These are phyloP conservation scores for Fusarium duplospermum DNA, from an alignment of 2,329 filamentous ascomycete species.

Conservation along the genomic window DNA sequence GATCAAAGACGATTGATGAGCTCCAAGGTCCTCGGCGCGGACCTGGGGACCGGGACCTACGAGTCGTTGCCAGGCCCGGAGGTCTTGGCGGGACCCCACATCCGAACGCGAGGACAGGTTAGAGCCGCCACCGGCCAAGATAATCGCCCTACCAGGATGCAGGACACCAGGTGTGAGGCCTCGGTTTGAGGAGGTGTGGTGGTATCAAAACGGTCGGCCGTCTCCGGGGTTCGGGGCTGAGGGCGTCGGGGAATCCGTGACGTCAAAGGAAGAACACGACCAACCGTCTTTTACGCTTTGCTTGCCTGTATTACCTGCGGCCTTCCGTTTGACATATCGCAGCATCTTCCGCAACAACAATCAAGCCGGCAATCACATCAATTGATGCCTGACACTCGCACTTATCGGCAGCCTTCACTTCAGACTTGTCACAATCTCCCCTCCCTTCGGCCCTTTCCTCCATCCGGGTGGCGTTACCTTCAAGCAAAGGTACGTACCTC, in stretches of 20 bases:
- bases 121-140: slow-evolving; percentile 32
- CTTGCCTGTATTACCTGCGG: slow-evolving; percentile 10
- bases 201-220: slow-evolving; percentile 25
- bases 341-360: not conserved
- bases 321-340: not conserved
- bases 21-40: slow-evolving; percentile 19
- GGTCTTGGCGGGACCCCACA: slow-evolving; percentile 32
- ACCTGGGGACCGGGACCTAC: slow-evolving; percentile 16
- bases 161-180: slow-evolving; percentile 1
- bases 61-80: slow-evolving; percentile 33
- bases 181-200: slow-evolving; percentile 16
- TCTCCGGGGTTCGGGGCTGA: slow-evolving; percentile 12
- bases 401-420: not conserved
- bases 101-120: slow-evolving; percentile 32
- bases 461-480: slow-evolving; percentile 24
- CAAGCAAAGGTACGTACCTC: slow-evolving; percentile 4
- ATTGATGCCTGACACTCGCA: not conserved
- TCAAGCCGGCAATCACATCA: not conserved
- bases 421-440: slow-evolving; percentile 4
- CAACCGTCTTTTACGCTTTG: slow-evolving; percentile 15
- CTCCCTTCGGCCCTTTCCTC: slow-evolving; percentile 14
- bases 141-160: slow-evolving; percentile 16
- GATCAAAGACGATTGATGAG: slow-evolving; percentile 1
- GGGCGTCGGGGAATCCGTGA: slow-evolving; percentile 28
- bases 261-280: slow-evolving; percentile 14